Percentiles rank a stretch among this genome's conserved stretches.
Evolutionary conservation across 345 rosid genomes (phyloP).

Genomic region (Corchorus olitorius): DNA sequence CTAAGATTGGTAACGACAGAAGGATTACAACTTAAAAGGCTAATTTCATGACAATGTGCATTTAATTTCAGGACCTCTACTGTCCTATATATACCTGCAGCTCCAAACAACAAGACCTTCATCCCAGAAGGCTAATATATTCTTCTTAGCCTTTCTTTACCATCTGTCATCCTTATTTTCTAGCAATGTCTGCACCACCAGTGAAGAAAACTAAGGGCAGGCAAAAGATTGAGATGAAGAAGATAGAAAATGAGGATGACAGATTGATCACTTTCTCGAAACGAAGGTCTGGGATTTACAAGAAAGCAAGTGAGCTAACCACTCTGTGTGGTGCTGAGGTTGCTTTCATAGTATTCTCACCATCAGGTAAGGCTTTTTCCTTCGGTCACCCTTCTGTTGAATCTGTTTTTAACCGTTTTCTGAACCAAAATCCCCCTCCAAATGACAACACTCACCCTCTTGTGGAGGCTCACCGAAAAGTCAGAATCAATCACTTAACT

Average conservation of each 20-base stretch:
- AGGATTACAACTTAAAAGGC: not conserved
- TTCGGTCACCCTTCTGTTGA: constrained; percentile 44
- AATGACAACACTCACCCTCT: constrained; percentile 17
- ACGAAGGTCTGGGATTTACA: constrained; percentile 40
- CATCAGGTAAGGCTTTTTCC: constrained; percentile 38
- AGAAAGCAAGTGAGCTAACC: constrained; percentile 44
- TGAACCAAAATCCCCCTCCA: not conserved
- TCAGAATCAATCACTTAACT: constrained; percentile 24
- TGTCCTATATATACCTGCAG: constrained; percentile 12
- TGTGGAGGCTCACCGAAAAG: constrained; percentile 35
- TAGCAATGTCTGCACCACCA: not conserved
- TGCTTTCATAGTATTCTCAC: constrained; percentile 34
- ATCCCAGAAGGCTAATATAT: not conserved
- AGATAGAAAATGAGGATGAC: constrained; percentile 26
- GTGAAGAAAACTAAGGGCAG: constrained; percentile 29
- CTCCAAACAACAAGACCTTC: not conserved
- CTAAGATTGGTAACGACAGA: not conserved
- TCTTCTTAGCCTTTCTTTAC: not conserved
- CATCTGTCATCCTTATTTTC: not conserved
- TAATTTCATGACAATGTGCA: not conserved
- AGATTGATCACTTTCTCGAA: constrained; percentile 43
- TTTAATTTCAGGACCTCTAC: not conserved
- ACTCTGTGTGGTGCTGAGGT: constrained; percentile 33
- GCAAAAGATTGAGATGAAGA: constrained; percentile 37
- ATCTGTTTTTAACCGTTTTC: constrained; percentile 20